A percentile compares a stretch with the other conserved stretches of the same genome.
Evolutionary conservation across 2,329 filamentous ascomycete species (phyloP).

Genomic region (Pyricularia pennisetigena): DNA sequence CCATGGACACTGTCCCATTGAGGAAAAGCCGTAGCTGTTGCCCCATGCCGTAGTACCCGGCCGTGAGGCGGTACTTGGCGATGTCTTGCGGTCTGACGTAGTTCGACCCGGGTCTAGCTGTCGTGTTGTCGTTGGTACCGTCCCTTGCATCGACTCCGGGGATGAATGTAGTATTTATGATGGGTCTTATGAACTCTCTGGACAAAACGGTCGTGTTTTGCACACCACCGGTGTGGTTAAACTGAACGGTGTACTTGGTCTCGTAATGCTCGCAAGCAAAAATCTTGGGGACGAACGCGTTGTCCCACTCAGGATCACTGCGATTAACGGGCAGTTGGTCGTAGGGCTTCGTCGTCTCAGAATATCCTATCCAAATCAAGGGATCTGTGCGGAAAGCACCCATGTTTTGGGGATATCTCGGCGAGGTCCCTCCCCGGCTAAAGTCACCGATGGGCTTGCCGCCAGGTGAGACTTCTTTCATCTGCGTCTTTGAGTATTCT

Average conservation of each 20-base stretch:
- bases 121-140: slow-evolving; percentile 25
- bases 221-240: slow-evolving; percentile 20
- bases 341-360: slow-evolving; percentile 13
- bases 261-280: slow-evolving; percentile 28
- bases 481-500: slow-evolving; percentile 22
- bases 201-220: slow-evolving; percentile 18
- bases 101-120: slow-evolving; percentile 19
- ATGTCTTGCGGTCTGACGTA: slow-evolving; percentile 20
- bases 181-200: slow-evolving; percentile 16
- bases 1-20: slow-evolving; percentile 20
- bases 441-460: slow-evolving; percentile 17
- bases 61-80: slow-evolving; percentile 20
- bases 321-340: slow-evolving; percentile 12
- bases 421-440: slow-evolving; percentile 4
- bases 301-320: slow-evolving; percentile 17
- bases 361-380: slow-evolving; percentile 27
- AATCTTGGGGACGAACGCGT: slow-evolving; percentile 22
- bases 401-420: slow-evolving; percentile 20
- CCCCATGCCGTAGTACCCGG: slow-evolving; percentile 25
- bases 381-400: slow-evolving; percentile 28
- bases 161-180: slow-evolving; percentile 24
- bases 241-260: slow-evolving; percentile 22
- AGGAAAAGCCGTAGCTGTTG: slow-evolving; percentile 20
- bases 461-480: slow-evolving; percentile 16
- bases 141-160: slow-evolving; percentile 18